Evolutionary conservation across 768 basidiomycete genomes (phyloP), one percentile per base, ranked within the genome.

Genomic region (Boletus subcaerulescens): DNA sequence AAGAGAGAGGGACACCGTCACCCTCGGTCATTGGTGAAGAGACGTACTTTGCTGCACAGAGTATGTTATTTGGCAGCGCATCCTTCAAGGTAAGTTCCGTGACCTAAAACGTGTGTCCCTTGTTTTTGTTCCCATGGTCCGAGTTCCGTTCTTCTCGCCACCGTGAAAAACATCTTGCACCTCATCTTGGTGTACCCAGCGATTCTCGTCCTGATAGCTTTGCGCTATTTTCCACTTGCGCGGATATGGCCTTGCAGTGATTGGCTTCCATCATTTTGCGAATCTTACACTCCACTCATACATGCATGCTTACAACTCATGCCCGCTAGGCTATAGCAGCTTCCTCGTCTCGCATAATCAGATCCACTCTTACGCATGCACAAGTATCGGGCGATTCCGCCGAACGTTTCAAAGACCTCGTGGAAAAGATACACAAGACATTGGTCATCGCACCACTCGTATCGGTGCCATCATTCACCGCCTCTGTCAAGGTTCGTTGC

Each of bases 381-480:
- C 42, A 40, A 22, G 33, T 32, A 40, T 53, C 58, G 49, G 45
- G 49, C 44, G 31, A 51, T 45, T 58, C 65, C 17, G 18, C 50
- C 35, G 55, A 63, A 54, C 72, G 69, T 33, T 86, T 88, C 63
- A 69, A 74, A 32, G 80, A 80, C 18, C 71, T 89, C 15, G 76
- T 87, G 24, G 70, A 77, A n/a, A 82, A 77, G 56, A 90, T 92
- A 48, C 87, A 91, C 63, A 77, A 79, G 50, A 78, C 80, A 18
- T 73, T 92, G 24, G 76, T 81, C 5, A 77, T 89, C 60, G 77
- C 78, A 14, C 87, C 88, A 9, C 68, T 77, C 5, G 65, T 77
- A 35, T 78, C 82, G 17, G 72, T 75, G 18, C 47, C 67, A 46
- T 53, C 45, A 12, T 26, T 15, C 18, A 9, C 45, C 43, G 20